Base-by-base conservation (phyloP, 2,329 filamentous ascomycete genomes). In the Hyphodiscus sp. region DNA sequence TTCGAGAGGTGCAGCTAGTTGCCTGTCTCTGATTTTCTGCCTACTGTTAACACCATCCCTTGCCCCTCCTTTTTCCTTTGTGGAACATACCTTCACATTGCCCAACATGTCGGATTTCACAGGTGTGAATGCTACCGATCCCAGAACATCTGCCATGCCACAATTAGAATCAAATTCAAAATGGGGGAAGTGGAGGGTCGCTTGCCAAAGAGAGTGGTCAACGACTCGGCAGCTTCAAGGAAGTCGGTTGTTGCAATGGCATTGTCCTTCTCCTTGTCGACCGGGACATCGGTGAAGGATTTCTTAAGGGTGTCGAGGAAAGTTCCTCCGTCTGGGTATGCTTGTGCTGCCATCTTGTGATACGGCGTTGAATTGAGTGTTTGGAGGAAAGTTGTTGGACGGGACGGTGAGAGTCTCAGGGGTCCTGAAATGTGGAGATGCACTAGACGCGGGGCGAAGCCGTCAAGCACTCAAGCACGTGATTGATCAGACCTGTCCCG, bases 31-130 rank as follows among this genome's bases (percentile, higher is more conserved):
- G 71, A 97, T 79, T 87, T 99, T 97, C 90, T 95, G 63, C 47
- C 50, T 18, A 41, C 26, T 10, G 41, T 49, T 47, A 54, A 41
- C 29, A 50, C 49, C 41, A 33, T 52, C 55, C 15, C 16, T n/a
- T 50, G 45, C 2, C 43, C 5, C 20, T 46, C 43, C 6, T 18
- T 47, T 45, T 29, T 2, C 6, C n/a, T 47, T 45, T 29, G 1
- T 29, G 16, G 20, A 11, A 20, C 44, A 10, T 71, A 94, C 90
- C 81, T 91, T 91, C 75, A 97, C 81, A 74, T 99, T 99, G 70
- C 89, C 89, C 47, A 82, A 71, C 76, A 99, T 88, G 73, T 99
- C 94, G 63, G 74, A 87, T 81, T 96, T 96, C 69, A 97, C 92
- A 23, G 89, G 87, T 51, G 79, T 83, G 74, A 99, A 97, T 60